phyloP scores from a whole-genome alignment of 1,139 yeast genomes.

The Saccharomyces hybrid region DNA sequence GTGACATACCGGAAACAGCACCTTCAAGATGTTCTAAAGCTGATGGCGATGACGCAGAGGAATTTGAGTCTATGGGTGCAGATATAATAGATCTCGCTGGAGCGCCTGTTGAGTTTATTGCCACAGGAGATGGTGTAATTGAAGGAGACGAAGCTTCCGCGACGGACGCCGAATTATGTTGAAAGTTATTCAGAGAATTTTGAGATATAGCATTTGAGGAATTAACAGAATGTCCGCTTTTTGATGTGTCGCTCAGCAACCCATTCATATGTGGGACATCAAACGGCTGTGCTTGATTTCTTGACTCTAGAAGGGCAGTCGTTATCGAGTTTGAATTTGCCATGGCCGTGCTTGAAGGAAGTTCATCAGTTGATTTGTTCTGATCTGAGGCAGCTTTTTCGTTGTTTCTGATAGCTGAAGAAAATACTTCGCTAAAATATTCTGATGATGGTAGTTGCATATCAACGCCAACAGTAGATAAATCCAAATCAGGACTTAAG shows the following conservation, averaged over 20 bases:
- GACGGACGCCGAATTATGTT: background rate
- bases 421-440: constrained; percentile 19
- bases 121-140: background rate
- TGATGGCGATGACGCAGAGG: background rate
- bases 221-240: background rate
- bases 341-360: background rate
- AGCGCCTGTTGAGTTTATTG: background rate
- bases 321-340: background rate
- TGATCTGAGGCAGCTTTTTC: background rate
- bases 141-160: constrained; percentile 1
- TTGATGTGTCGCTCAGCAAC: constrained; percentile 9
- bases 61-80: background rate
- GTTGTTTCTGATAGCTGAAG: background rate
- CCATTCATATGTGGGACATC: constrained; percentile 15
- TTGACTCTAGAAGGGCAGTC: background rate
- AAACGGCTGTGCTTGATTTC: constrained; percentile 7
- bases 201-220: background rate
- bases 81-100: background rate
- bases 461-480: constrained; percentile 7
- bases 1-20: constrained; percentile 5
- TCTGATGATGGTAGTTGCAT: constrained; percentile 11
- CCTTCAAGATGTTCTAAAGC: constrained; percentile 4
- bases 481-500: constrained; percentile 1
- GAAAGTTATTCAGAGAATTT: constrained; percentile 3
- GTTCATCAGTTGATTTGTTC: constrained; percentile 1